These are phyloP conservation scores for Alnus glutinosa DNA, from an alignment of 306 rosid genomes.

Conservation along the genomic window DNA sequence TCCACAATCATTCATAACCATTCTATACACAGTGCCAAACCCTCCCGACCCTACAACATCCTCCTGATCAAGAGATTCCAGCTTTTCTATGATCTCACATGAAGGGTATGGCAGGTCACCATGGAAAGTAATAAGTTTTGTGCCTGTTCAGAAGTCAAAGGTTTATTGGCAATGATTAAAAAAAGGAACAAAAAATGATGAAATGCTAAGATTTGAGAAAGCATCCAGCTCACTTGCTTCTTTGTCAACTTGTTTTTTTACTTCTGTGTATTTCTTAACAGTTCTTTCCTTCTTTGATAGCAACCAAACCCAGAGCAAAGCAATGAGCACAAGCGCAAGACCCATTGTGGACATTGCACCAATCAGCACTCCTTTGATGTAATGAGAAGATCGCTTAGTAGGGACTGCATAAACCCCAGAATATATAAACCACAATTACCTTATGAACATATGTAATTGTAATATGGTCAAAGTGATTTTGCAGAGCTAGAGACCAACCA, in stretches of 20 bases:
- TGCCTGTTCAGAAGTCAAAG: conserved; percentile 46
- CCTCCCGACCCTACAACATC: conserved; percentile 91
- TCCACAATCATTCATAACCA: conserved; percentile 92
- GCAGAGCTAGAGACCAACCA: conserved; percentile 3
- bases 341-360: conserved; percentile 66
- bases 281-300: conserved; percentile 76
- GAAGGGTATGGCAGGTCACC: conserved; percentile 93
- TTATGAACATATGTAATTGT: background rate
- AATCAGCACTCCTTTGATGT: conserved; percentile 69
- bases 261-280: conserved; percentile 64
- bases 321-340: conserved; percentile 54
- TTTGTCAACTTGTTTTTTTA: conserved; percentile 69
- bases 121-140: conserved; percentile 89
- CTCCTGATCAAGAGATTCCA: conserved; percentile 78
- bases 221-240: conserved; percentile 56
- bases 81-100: conserved; percentile 76
- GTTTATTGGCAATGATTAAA: background rate
- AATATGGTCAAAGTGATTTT: background rate
- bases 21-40: conserved; percentile 83
- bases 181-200: background rate
- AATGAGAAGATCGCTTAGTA: conserved; percentile 65
- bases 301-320: conserved; percentile 70
- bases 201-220: conserved; percentile 6
- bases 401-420: conserved; percentile 62
- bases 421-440: conserved; percentile 7